Evolutionary conservation across 106 monocot genomes (phyloP).

Genomic region (Dioscorea zingiberensis): DNA sequence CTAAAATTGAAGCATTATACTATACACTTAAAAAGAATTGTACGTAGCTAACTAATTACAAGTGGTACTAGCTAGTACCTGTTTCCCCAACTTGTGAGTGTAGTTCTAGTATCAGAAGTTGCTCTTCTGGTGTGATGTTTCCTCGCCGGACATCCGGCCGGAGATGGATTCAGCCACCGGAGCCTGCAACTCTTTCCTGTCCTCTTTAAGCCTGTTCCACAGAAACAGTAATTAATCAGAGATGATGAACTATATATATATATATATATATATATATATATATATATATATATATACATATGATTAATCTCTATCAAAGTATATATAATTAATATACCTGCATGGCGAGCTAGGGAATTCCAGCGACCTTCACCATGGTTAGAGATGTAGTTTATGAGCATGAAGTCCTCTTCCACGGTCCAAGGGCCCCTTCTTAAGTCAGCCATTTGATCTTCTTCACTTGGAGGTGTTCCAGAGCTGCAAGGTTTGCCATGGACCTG

Average conservation of each 20-base stretch:
- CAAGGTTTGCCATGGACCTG: too few relatives aligned
- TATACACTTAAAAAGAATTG: too few relatives aligned
- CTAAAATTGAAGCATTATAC: too few relatives aligned
- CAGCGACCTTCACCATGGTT: conserved; percentile 78
- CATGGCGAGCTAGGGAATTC: conserved; percentile 76
- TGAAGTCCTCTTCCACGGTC: conserved; percentile 82
- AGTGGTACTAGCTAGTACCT: conserved; percentile 49
- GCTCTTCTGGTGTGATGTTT: conserved; percentile 92
- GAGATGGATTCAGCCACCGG: conserved; percentile 91
- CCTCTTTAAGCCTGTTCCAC: conserved; percentile 41
- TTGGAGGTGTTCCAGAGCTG: too few relatives aligned
- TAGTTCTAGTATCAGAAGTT: conserved; percentile 86
- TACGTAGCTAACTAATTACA: too few relatives aligned
- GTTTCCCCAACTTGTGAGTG: conserved; percentile 89
- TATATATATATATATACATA: conserved; percentile 1
- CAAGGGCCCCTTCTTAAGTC: conserved; percentile 82
- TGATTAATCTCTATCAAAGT: too few relatives aligned
- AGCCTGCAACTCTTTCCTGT: conserved; percentile 96
- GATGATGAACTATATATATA: too few relatives aligned
- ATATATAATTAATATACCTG: conserved; percentile 44
- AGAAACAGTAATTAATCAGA: too few relatives aligned
- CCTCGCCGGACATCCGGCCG: conserved; percentile 87
- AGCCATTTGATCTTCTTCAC: conserved; percentile 17
- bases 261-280: neutral
- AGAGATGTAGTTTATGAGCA: conserved; percentile 67